Conservation (phyloP, 2,329 filamentous ascomycete species). For the Incumbomyces lentus region DNA sequence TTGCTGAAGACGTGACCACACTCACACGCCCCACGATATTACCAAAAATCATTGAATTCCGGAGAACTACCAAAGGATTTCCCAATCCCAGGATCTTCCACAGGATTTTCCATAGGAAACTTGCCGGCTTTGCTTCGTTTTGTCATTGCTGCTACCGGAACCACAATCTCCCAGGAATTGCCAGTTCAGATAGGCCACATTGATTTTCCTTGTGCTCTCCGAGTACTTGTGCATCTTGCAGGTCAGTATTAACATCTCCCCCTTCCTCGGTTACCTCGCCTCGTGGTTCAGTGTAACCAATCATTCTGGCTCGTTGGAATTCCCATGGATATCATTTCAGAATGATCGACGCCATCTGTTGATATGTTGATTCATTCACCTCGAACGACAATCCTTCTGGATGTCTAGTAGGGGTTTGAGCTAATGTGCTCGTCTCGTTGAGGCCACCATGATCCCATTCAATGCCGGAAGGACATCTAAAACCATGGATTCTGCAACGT, state of each 20-base stretch:
- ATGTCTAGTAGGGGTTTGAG: not conserved
- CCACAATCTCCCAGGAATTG: too few relatives aligned
- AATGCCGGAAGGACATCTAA: too few relatives aligned
- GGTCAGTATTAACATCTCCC: slow-evolving; percentile 5
- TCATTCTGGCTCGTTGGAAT: not conserved
- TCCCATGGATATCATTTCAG: not conserved
- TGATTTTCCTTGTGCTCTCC: not conserved
- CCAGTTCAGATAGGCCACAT: too few relatives aligned
- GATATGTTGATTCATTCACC: not conserved
- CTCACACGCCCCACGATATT: not conserved
- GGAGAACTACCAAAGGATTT: slow-evolving; percentile 1
- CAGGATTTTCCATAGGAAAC: slow-evolving; percentile 6
- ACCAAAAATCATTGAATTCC: not conserved
- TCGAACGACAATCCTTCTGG: not conserved
- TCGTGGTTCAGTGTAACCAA: too few relatives aligned
- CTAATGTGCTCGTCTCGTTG: not conserved
- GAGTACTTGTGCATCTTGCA: not conserved
- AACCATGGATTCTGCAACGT: too few relatives aligned
- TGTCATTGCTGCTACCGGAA: not conserved
- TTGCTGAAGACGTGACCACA: slow-evolving; percentile 8
- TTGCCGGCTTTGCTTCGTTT: slow-evolving; percentile 2
- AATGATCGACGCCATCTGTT: not conserved
- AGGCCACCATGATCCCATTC: not conserved
- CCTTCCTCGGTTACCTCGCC: not conserved
- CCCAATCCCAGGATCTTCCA: not conserved